Evolutionary conservation across 768 basidiomycete species (phyloP), one percentile per base, ranked within the genome.

Genomic region (Macrolepiota albuminosa): DNA sequence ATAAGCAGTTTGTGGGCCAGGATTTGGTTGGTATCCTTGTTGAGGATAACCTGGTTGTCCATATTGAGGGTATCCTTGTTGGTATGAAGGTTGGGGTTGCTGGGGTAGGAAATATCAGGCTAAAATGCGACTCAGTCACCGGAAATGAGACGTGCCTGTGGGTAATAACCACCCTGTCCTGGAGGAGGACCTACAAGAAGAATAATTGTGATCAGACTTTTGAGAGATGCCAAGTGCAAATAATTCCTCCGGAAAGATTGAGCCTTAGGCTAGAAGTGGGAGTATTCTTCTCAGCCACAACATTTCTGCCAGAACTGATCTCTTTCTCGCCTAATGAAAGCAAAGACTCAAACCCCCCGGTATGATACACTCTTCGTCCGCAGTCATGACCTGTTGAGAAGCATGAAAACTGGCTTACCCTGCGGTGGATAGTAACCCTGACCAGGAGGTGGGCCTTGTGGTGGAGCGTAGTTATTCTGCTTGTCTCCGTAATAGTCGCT

Each of bases 1-100:
- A 68, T 90, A 89, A 55, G 93, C 85, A 0, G 87, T 85, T 70
- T 93, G 90, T 18, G 91, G 91, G n/a, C 62, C 69, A 14, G 76
- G 78, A 56, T 81, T 76, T 10, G 76, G 73, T 48, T 76, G 78
- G 64, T 84, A 85, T 18, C 85, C 86, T 63, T 87, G 78, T 66
- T 78, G 78, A 39, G 79, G 76, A 54, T 77, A 75, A 7, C 74
- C 74, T 62, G 72, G 60, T 13, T 50, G 73, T 33, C 73, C 73
- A 53, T 74, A 73, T 24, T 73, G 77, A 48, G 77, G 79, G 18
- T 75, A 73, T 33, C 73, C 63, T 59, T 61, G 72, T 59, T 78
- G 83, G 70, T 91, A 89, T 0, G 86, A 75, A 65, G 87, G 85
- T 62, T 82, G 86, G 13, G 89, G 91, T 73, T 87, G 85, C 78